Evolutionary conservation across 257 asterid species (phyloP).

Genomic region (Plantago elongata): DNA sequence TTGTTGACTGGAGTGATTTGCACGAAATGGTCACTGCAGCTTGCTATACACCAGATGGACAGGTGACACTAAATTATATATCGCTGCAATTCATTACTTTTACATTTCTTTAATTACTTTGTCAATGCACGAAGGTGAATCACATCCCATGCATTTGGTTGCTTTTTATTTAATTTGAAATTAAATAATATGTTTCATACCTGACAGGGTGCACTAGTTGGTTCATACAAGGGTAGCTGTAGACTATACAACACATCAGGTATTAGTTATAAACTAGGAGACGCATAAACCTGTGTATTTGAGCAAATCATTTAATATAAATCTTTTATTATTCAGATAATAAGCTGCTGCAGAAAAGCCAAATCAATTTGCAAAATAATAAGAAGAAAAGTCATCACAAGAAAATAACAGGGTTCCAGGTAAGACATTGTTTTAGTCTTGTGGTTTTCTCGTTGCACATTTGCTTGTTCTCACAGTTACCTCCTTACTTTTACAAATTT

Average conservation of each 20-base stretch:
- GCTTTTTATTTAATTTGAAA: neutral
- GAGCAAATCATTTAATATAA: constrained; percentile 14
- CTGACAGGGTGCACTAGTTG: constrained; percentile 82
- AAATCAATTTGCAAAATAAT: constrained; percentile 84
- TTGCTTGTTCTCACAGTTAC: constrained; percentile 21
- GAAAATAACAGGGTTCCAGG: constrained; percentile 99
- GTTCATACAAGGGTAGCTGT: constrained; percentile 95
- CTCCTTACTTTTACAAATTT: constrained; percentile 12
- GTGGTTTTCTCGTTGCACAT: neutral
- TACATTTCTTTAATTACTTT: constrained; percentile 7
- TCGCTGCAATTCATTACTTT: too few species aligned
- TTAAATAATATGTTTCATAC: constrained; percentile 14
- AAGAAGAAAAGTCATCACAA: constrained; percentile 87
- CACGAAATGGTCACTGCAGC: constrained; percentile 73
- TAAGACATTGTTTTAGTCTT: constrained; percentile 14
- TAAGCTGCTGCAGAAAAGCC: constrained; percentile 65
- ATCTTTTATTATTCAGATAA: constrained; percentile 49
- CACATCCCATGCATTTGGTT: neutral
- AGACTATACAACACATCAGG: constrained; percentile 75
- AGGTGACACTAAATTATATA: constrained; percentile 28
- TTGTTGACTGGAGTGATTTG: constrained; percentile 65
- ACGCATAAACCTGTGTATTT: constrained; percentile 10
- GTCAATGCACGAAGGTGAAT: constrained; percentile 11
- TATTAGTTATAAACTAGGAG: constrained; percentile 21
- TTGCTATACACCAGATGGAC: constrained; percentile 68